These are phyloP conservation scores for Aureobasidium melanogenum DNA, from an alignment of 2,329 filamentous ascomycete genomes.

Conservation along the genomic window DNA sequence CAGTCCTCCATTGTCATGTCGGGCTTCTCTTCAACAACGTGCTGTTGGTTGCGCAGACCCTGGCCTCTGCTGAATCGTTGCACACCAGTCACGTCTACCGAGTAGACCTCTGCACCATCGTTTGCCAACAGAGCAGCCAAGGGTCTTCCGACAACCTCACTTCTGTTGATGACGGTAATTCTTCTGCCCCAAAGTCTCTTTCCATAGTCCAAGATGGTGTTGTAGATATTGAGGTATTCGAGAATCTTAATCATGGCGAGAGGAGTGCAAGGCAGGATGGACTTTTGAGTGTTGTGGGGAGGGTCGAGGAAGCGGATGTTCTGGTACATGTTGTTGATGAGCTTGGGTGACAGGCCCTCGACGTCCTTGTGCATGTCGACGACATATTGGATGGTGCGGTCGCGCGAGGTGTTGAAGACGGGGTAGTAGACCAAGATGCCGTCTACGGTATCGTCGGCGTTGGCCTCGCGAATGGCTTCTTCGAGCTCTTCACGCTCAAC, in stretches of 20 bases:
- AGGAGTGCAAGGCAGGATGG: slow-evolving; percentile 88
- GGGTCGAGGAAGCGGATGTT: slow-evolving; percentile 90
- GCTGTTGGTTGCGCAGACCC: slow-evolving; percentile 74
- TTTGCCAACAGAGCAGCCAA: slow-evolving; percentile 90
- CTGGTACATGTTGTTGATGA: slow-evolving; percentile 99
- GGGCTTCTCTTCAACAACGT: slow-evolving; percentile 78
- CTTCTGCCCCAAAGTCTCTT: slow-evolving; percentile 90
- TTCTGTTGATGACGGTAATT: slow-evolving; percentile 92
- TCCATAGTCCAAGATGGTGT: slow-evolving; percentile 83
- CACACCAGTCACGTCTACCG: slow-evolving; percentile 82
- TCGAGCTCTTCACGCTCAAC: slow-evolving; percentile 84
- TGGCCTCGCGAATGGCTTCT: slow-evolving; percentile 77
- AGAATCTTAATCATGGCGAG: slow-evolving; percentile 95
- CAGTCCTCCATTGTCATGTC: slow-evolving; percentile 73
- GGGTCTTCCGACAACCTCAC: slow-evolving; percentile 89
- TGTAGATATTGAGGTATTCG: slow-evolving; percentile 93
- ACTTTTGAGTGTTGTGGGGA: slow-evolving; percentile 70
- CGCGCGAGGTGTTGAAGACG: slow-evolving; percentile 83
- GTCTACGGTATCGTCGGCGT: slow-evolving; percentile 66
- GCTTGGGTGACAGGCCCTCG: slow-evolving; percentile 84
- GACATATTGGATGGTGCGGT: slow-evolving; percentile 92
- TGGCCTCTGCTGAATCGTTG: slow-evolving; percentile 86
- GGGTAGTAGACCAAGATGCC: slow-evolving; percentile 98
- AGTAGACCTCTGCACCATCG: slow-evolving; percentile 92
- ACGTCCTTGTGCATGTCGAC: slow-evolving; percentile 88